Percentiles rank a stretch among this genome's conserved stretches.
phyloP scores from a whole-genome alignment of 352 stramenopile genomes.

The Phytophthora tubulina region DNA sequence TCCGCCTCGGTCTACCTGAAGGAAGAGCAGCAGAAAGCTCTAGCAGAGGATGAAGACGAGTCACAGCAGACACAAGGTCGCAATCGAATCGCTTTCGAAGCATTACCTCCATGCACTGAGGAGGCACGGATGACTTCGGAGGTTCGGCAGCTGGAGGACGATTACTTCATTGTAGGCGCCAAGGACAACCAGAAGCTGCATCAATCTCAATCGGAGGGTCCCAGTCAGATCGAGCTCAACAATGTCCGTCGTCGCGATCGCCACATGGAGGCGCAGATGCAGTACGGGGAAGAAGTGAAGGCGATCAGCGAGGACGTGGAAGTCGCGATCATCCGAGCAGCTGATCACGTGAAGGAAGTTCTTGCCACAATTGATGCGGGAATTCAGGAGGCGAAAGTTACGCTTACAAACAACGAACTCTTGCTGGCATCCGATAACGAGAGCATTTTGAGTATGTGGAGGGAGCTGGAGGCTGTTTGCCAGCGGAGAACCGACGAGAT shows the following conservation, averaged over 20 bases:
- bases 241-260: constrained; percentile 58
- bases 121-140: constrained; percentile 58
- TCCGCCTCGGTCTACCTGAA: constrained; percentile 53
- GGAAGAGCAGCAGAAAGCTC: constrained; percentile 52
- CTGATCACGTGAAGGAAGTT: constrained; percentile 68
- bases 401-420: constrained; percentile 42
- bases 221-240: constrained; percentile 69
- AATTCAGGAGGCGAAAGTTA: constrained; percentile 29
- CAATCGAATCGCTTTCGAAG: constrained; percentile 31
- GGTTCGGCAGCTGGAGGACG: constrained; percentile 64
- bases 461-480: constrained; percentile 51
- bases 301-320: constrained; percentile 74
- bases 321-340: constrained; percentile 55
- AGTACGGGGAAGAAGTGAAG: constrained; percentile 64
- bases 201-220: neutral
- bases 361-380: constrained; percentile 49
- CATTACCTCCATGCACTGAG: constrained; percentile 33
- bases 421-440: constrained; percentile 55
- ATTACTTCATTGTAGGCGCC: constrained; percentile 40
- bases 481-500: constrained; percentile 54
- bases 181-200: constrained; percentile 14
- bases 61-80: constrained; percentile 21
- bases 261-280: constrained; percentile 62
- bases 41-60: constrained; percentile 27
- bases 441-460: constrained; percentile 54